Evolutionary conservation across 2,329 filamentous ascomycete species (phyloP).

Genomic region (Penicillium aurantiogriseum): DNA sequence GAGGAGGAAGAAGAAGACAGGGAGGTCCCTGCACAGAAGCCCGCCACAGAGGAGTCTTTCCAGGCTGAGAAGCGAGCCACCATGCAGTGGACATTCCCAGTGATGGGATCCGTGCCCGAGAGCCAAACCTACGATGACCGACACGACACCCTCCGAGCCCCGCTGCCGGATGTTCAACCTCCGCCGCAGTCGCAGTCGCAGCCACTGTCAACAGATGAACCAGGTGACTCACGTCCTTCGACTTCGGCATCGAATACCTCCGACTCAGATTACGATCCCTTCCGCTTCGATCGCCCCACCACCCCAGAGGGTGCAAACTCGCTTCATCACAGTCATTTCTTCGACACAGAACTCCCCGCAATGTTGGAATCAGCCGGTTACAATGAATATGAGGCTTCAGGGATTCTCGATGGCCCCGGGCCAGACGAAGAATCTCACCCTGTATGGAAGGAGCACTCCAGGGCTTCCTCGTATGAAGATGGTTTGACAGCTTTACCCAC

Average conservation of each 20-base stretch:
- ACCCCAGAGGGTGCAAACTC: conserved; percentile 24
- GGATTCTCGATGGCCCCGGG: conserved; percentile 53
- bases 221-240: conserved; percentile 37
- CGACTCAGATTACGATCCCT: conserved; percentile 44
- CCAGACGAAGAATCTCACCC: conserved; percentile 52
- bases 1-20: not conserved
- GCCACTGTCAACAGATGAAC: conserved; percentile 23
- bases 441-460: conserved; percentile 21
- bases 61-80: conserved; percentile 40
- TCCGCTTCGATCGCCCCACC: conserved; percentile 40
- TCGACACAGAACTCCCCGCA: conserved; percentile 43
- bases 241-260: conserved; percentile 39
- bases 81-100: conserved; percentile 57
- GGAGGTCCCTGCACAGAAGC: conserved; percentile 2
- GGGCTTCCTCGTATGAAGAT: conserved; percentile 12
- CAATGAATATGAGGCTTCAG: conserved; percentile 53
- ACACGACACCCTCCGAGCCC: conserved; percentile 36
- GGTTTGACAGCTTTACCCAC: conserved; percentile 27
- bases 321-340: conserved; percentile 38
- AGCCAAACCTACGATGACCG: conserved; percentile 20
- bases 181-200: conserved; percentile 1
- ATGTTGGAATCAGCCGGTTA: conserved; percentile 47
- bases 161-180: conserved; percentile 18
- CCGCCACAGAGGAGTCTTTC: conserved; percentile 23
- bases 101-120: conserved; percentile 31